Evolutionary conservation across 495 filamentous ascomycete genomes (phyloP).

Genomic region (Hypomontagnella monticulosa): DNA sequence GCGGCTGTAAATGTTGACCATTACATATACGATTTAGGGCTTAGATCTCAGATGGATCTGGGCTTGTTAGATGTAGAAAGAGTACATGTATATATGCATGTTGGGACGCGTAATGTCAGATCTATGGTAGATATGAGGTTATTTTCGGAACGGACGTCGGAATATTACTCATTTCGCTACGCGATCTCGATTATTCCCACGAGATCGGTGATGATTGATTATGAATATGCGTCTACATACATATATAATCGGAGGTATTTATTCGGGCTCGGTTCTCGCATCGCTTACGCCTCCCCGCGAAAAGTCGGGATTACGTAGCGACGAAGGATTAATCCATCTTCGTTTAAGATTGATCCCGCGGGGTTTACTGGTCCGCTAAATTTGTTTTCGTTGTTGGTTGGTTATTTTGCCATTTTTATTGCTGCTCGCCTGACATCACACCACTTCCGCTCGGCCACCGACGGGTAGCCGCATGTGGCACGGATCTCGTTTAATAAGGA

Average conservation of each 20-base stretch:
- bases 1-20: not conserved
- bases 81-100: slow-evolving; percentile 7
- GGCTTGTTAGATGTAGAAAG: slow-evolving; percentile 1
- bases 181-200: not conserved
- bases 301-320: not conserved
- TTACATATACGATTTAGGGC: not conserved
- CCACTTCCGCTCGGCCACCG: slow-evolving; percentile 7
- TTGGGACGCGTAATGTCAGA: slow-evolving; percentile 4
- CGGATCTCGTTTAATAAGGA: no score
- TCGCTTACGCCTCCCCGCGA: not conserved
- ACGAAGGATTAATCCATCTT: not conserved
- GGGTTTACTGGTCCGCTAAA: not conserved
- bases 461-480: not conserved
- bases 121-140: not conserved
- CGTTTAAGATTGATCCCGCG: no score
- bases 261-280: slow-evolving; percentile 14
- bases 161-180: not conserved
- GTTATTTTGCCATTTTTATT: not conserved
- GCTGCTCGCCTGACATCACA: slow-evolving; percentile 29
- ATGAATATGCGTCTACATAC: no score
- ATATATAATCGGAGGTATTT: not conserved
- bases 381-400: not conserved
- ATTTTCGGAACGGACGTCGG: slow-evolving; percentile 10
- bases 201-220: no score
- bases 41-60: slow-evolving; percentile 1